Percentiles rank a stretch among this genome's conserved stretches.
Evolutionary conservation across 2,329 filamentous ascomycete genomes (phyloP).

Genomic region (Drechslerella coelobrocha): DNA sequence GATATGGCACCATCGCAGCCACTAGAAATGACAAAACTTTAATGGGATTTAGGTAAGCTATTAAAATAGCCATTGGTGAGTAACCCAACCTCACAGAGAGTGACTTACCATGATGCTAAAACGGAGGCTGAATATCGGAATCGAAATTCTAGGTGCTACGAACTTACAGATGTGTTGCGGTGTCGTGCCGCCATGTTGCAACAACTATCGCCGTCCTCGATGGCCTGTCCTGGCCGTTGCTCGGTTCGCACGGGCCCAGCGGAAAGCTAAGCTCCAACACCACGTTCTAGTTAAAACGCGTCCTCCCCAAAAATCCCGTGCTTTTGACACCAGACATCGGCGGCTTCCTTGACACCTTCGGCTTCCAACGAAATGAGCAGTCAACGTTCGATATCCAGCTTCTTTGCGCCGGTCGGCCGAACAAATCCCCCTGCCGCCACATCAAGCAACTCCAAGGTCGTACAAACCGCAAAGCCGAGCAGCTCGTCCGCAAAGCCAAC

Average conservation of each 20-base stretch:
- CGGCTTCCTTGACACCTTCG: background rate
- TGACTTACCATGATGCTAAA: no score
- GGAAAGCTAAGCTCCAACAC: slow-evolving; percentile 15
- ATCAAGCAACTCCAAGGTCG: slow-evolving; percentile 23
- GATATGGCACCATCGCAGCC: no score
- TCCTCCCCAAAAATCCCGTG: slow-evolving; percentile 25
- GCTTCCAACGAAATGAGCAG: slow-evolving; percentile 29
- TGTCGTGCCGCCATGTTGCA: slow-evolving; percentile 46
- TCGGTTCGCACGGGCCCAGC: slow-evolving; percentile 10
- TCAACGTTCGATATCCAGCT: slow-evolving; percentile 42
- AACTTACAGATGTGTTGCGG: slow-evolving; percentile 27
- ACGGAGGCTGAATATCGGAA: no score
- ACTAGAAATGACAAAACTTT: no score
- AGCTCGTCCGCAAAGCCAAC: background rate
- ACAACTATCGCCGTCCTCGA: background rate
- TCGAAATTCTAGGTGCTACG: no score
- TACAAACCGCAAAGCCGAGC: slow-evolving; percentile 19
- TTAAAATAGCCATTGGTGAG: no score
- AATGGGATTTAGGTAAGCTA: no score
- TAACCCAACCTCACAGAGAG: no score
- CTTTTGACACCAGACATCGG: slow-evolving; percentile 5
- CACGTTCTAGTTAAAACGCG: slow-evolving; percentile 37
- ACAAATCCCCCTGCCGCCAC: slow-evolving; percentile 10
- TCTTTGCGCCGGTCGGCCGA: slow-evolving; percentile 35
- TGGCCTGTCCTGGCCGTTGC: slow-evolving; percentile 9